Evolutionary conservation across 192 early-diverging fungal genomes (phyloP), one percentile per base, ranked within the genome.

Genomic region (Entomortierella parvispora): DNA sequence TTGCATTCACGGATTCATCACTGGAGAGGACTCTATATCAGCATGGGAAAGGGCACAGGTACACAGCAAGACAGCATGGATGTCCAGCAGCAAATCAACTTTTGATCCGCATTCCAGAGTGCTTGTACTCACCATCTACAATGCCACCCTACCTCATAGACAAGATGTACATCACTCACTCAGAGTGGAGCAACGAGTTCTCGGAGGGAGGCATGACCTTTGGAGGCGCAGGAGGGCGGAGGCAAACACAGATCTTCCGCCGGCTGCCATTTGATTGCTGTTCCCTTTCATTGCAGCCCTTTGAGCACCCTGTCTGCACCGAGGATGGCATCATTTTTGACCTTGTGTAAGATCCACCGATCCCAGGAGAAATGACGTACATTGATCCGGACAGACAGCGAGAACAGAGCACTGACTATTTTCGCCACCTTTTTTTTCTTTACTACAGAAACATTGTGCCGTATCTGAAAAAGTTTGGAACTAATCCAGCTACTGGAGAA

Each of bases 261-360:
- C 77, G 86, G 14, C 77, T 95, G 12, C 93, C 94, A 0, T 95
- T 95, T 59, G 86, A 89, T 59, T 95, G 91, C 79, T 99, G 97
- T 66, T 88, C 95, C 3, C 83, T 99, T n/a, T 94, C 97, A 4
- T 76, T 99, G 25, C 88, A 88, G 58, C 96, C 97, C 12, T 94
- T 95, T 66, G 90, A 88, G 48, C 84, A 88, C 58, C 95, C 97
- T 2, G 86, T 94, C 56, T 97, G 95, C 78, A 93, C 94, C 0
- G 80, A 79, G 6, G 93, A 96, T 31, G 97, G 97, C 18, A 91
- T 81, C 37, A 86, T 97, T 11, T 99, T 96, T 86, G 97, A 99
- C 63, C 84, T 91, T 3, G 82, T 90, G 83, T 86, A 82, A 32
- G 71, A n/a, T 51, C 18, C 26, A 59, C 14, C 3, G 28, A 17